Base-by-base conservation (phyloP, 1,284 basidiomycete genomes). In the Apiotrichum siamense region DNA sequence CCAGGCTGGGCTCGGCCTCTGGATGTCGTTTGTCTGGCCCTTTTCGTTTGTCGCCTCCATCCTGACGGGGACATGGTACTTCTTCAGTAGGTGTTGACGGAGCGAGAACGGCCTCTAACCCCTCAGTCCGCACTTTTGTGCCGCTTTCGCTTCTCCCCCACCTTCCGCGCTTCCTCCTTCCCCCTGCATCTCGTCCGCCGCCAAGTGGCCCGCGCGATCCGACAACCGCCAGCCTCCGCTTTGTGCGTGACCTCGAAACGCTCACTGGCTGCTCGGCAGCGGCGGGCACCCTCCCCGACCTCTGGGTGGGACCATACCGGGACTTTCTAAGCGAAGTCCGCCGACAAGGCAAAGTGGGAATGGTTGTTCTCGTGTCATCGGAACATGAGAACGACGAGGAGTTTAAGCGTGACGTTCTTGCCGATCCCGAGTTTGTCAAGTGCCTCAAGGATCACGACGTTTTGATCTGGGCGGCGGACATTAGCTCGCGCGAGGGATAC, bases 381-480 rank as follows among this genome's bases (percentile, higher is more conserved):
- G 91, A 96, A 64, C 92, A 97, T 62, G 88, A 94, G 64, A 85
- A 93, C 62, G 86, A 86, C 35, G 77, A 83, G 1, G 83, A 84
- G 58, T 97, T 97, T 77, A 92, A 92, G 73, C 88, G 86, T 54
- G 80, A 81, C 12, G 88, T 89, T 0, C 77, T 97, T 17, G 84
- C 85, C 1, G 84, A 93, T 65, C 74, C 81, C 4, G 77, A 79
- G 11, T 77, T 93, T 42, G 80, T 89, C 4, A 78, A 80, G 24
- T 66, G 81, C 4, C 73, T 93, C 24, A 80, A 82, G 43, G 80
- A 83, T 29, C 82, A 87, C 63, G 78, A 84, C 49, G 79, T 93
- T 40, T 61, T 88, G 24, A 82, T 88, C 12, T 94, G 89, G 89
- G 88, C 84, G 10, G 88, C 87, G 7, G 86, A 88, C 56, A 83